These are phyloP conservation scores for Daldinia sp. DNA, from an alignment of 2,329 filamentous ascomycete genomes.

Conservation along the genomic window DNA sequence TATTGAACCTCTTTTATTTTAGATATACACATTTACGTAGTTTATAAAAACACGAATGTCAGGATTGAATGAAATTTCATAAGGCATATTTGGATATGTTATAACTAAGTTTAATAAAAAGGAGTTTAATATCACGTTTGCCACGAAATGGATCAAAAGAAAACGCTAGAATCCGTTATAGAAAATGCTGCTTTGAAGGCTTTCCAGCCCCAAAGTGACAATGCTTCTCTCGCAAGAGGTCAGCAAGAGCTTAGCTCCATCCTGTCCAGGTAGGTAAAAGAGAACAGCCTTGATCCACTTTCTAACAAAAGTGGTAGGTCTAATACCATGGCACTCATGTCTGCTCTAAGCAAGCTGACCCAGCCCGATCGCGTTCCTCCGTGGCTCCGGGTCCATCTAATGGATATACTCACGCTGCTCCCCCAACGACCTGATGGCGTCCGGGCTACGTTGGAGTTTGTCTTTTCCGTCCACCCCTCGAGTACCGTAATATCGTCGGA, in stretches of 20 bases:
- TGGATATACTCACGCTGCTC: slow-evolving; percentile 65
- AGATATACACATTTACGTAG: neutral
- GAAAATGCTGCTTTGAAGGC: slow-evolving; percentile 56
- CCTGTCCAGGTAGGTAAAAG: slow-evolving; percentile 55
- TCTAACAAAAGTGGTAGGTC: slow-evolving; percentile 49
- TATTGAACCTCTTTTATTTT: too few relatives aligned
- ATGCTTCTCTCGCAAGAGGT: slow-evolving; percentile 45
- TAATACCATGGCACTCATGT: slow-evolving; percentile 61
- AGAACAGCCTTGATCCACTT: slow-evolving; percentile 21
- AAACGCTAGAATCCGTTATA: slow-evolving; percentile 48
- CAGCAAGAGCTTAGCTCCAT: slow-evolving; percentile 57
- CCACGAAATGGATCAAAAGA: too few relatives aligned
- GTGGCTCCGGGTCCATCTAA: slow-evolving; percentile 67
- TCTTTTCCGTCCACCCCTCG: slow-evolving; percentile 73
- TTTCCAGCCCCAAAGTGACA: slow-evolving; percentile 55
- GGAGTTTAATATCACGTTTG: neutral
- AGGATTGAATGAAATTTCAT: neutral
- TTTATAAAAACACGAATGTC: neutral
- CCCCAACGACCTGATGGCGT: slow-evolving; percentile 71
- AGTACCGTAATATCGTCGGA: slow-evolving; percentile 53
- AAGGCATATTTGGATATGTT: neutral
- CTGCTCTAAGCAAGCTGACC: slow-evolving; percentile 68
- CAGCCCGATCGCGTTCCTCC: slow-evolving; percentile 65
- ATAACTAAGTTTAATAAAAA: neutral
- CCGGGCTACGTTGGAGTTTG: slow-evolving; percentile 73